Conservation (phyloP, 192 early-diverging fungal species). For the Powellomyces hirtus region DNA sequence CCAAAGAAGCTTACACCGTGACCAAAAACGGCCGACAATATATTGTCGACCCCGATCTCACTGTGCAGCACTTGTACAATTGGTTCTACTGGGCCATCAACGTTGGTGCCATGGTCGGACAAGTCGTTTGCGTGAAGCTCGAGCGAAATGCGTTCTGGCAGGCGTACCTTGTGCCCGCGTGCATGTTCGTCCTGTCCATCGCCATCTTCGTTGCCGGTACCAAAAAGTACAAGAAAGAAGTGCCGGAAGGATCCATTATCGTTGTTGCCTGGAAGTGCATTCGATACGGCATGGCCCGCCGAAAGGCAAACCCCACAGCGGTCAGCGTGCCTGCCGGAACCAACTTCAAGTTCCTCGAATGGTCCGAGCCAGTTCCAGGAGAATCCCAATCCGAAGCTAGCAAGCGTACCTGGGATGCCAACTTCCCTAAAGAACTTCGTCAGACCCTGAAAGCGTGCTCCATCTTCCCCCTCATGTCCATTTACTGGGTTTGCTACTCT, state of each 20-base stretch:
- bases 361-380: background rate
- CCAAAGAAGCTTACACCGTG: conserved; percentile 8
- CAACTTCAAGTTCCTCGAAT: conserved; percentile 22
- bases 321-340: background rate
- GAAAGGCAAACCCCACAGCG: background rate
- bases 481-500: conserved; percentile 21
- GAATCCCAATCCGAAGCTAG: conserved; percentile 4
- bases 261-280: conserved; percentile 11
- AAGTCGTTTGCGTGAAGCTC: conserved; percentile 16
- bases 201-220: conserved; percentile 6
- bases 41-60: conserved; percentile 22
- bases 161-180: conserved; percentile 12
- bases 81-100: conserved; percentile 83
- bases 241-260: conserved; percentile 14
- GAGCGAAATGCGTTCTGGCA: conserved; percentile 13
- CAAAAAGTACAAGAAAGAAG: conserved; percentile 6
- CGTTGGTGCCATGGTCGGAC: conserved; percentile 60
- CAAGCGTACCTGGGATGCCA: background rate
- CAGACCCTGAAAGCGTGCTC: conserved; percentile 18
- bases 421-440: conserved; percentile 9
- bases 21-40: conserved; percentile 16
- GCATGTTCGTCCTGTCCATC: conserved; percentile 19
- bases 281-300: background rate
- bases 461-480: conserved; percentile 20
- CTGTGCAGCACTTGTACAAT: conserved; percentile 61